Base-by-base conservation (phyloP, 1,139 yeast species). In the Lodderomyces pseudojiufengensis region DNA sequence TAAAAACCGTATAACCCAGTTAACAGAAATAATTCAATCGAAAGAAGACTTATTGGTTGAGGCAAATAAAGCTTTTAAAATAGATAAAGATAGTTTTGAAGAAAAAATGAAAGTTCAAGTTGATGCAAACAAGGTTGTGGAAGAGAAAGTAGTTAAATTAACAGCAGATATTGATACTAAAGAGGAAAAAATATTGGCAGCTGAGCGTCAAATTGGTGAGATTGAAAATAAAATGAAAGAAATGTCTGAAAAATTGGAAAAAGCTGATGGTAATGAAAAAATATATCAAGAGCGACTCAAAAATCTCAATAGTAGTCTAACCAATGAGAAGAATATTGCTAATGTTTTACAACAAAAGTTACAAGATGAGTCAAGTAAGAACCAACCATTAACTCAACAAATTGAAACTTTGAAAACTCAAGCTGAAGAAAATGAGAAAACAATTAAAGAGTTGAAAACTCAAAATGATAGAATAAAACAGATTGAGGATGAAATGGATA, bases 311-410 rank as follows among this genome's bases (percentile, higher is more conserved):
- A 44, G 49, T 2, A 86, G 84, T 41, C 59, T 83, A 40, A 64
- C 66, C 24, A 60, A 65, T 24, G 86, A 81, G 48, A 65, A 68
- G 2, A 61, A 69, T 22, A 52, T 73, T 35, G 74, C 79, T 2
- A 55, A 63, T 32, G 75, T 68, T 9, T 62, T 66, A 24, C 84
- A 78, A 50, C 55, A 57, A 35, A 79, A 75, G 46, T 80, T 79
- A 46, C 80, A 80, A 39, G 61, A 62, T 31, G 88, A 80, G 48
- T 62, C 76, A 29, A 65, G 65, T 32, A 77, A 78, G 48, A 78
- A 76, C 44, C 78, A 80, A 9, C 69, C 70, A n/a, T 69, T 80
- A 8, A 62, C 78, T 2, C 61, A 62, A 34, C 64, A 69, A 7
- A 57, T 77, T 11, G 61, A 70, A 14, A 38, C 53, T 3, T 54